Base-by-base conservation (phyloP, 192 early-diverging fungal species). In the Mortierella hygrophila region DNA sequence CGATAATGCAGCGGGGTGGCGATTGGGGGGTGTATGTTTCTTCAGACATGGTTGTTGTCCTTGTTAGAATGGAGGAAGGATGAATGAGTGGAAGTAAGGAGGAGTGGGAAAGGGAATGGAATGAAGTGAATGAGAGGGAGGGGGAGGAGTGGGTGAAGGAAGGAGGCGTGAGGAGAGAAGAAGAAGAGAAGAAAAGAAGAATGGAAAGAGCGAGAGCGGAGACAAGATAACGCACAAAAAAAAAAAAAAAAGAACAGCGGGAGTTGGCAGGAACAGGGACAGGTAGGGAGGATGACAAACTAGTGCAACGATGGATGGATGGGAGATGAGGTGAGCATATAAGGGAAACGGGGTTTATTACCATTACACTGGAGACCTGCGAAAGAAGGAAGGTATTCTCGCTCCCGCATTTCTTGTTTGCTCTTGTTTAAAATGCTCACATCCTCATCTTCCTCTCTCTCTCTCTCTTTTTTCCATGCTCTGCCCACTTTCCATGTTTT, bases 1-100 rank as follows among this genome's bases (percentile, higher is more conserved):
- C 68, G 13, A 81, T 81, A 37, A 81, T 70, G 47, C 55, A 29
- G 60, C 77, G 15, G 57, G 42, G 47, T 47, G 69, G 32, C 35
- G 38, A 42, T 29, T 76, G 75, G 60, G 75, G 60, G n/a, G 60
- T 15, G 13, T 65, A 65, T 26, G 60, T 11, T 1, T 26, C 11
- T 32, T 65, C 60, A 15, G 60, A 35, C 60, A 65, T 37, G 73
- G 46, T 52, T 55, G 35, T 35, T 37, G 9, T 9, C 5, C 70
- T 52, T 74, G 38, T 18, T 74, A 9, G 60, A 76, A 68, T 44
- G 57, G 41, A 68, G 8, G 16, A n/a, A 42, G 41, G 35, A 40
- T 42, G 52, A 16, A 21, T 41, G 57, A 52, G 32, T 29, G 46
- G 11, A 35, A 3, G 23, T 15, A 23, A 16, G 23, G 16, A 3